Conservation (phyloP, 2,329 filamentous ascomycete species). For the Penicillium brasilianum region DNA sequence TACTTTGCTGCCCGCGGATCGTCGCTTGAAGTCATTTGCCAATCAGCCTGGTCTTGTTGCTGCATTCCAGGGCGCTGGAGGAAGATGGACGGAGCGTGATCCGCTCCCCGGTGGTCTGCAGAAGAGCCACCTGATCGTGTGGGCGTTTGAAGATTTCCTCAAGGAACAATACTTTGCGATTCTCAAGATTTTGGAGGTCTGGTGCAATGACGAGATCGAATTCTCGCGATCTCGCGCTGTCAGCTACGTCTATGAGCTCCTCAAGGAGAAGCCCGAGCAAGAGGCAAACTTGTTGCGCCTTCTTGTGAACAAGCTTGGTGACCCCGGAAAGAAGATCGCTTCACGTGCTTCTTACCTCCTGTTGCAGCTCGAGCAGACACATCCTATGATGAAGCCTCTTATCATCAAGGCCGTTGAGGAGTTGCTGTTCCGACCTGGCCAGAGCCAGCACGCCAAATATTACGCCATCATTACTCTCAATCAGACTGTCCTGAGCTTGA, state of each 20-base stretch:
- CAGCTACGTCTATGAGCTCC: conserved; percentile 86
- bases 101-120: conserved; percentile 74
- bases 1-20: conserved; percentile 78
- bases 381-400: conserved; percentile 91
- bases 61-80: conserved; percentile 67
- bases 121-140: conserved; percentile 78
- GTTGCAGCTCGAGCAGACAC: conserved; percentile 85
- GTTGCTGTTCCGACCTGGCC: conserved; percentile 82
- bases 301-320: conserved; percentile 94
- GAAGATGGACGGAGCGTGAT: conserved; percentile 71
- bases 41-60: conserved; percentile 77
- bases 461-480: conserved; percentile 97
- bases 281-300: conserved; percentile 91
- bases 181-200: conserved; percentile 85
- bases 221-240: conserved; percentile 87
- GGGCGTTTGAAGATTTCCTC: conserved; percentile 94
- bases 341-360: conserved; percentile 91
- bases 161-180: conserved; percentile 94
- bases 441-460: conserved; percentile 88
- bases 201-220: conserved; percentile 94
- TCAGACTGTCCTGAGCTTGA: conserved; percentile 87
- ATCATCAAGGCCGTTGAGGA: conserved; percentile 88
- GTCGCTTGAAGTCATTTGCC: conserved; percentile 79
- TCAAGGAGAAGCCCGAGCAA: conserved; percentile 96
- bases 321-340: conserved; percentile 92